Conservation (phyloP, 108 stramenopile genomes). For the Mediolabrus comicus region DNA sequence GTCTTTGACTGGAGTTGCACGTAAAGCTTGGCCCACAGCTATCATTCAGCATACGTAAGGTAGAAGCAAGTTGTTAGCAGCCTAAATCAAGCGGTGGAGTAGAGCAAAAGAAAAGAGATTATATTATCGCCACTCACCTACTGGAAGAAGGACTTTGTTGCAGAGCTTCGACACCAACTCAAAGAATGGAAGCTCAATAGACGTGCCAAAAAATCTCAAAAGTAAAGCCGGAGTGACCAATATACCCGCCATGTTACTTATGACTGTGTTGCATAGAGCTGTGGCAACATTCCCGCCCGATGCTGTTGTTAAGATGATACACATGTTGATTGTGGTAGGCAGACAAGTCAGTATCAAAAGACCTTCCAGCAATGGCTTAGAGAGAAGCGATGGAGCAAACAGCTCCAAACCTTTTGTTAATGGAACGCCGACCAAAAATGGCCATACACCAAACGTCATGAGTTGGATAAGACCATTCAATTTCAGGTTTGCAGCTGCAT, state of each 20-base stretch:
- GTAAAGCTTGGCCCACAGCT: constrained; percentile 74
- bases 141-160: constrained; percentile 80
- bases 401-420: constrained; percentile 46
- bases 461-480: constrained; percentile 75
- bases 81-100: not conserved
- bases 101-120: not conserved
- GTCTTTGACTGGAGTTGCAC: constrained; percentile 55
- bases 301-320: constrained; percentile 80
- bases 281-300: constrained; percentile 81
- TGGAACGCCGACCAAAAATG: constrained; percentile 75
- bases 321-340: constrained; percentile 95
- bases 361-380: constrained; percentile 66
- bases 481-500: constrained; percentile 69
- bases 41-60: not conserved
- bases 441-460: constrained; percentile 73
- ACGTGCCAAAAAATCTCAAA: constrained; percentile 71
- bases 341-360: constrained; percentile 79
- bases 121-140: constrained; percentile 26
- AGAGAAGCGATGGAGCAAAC: constrained; percentile 50
- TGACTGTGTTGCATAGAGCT: constrained; percentile 87
- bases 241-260: constrained; percentile 86
- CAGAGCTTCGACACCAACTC: constrained; percentile 74
- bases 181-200: constrained; percentile 74
- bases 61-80: too few relatives aligned
- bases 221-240: constrained; percentile 88